Base-by-base conservation (phyloP, 495 filamentous ascomycete genomes). In the Lindgomyces ingoldianus region DNA sequence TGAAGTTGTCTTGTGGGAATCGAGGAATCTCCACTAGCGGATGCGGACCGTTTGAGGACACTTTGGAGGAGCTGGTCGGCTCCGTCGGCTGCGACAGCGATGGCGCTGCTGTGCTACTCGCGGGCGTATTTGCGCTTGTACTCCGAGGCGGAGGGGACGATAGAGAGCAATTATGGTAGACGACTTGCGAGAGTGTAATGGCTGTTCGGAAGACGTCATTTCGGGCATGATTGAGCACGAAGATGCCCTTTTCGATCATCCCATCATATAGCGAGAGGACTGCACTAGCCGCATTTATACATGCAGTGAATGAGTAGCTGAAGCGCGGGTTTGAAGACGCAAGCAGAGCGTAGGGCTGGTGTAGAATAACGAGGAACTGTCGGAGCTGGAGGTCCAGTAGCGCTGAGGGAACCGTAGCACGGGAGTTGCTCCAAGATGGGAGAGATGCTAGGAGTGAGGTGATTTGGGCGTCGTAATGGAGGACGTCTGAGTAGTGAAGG, bases 381-480 rank as follows among this genome's bases (percentile, higher is more conserved):
- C 57, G 68, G n/a, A 70, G 59, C 33, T 70, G 68, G 22, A 67
- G 36, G 25, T 60, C 56, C n/a, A 70, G 58, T 18, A 70, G 27
- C 6, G 62, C 58, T 4, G 30, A n/a, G 12, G 62, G 42, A 3
- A 52, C 46, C 2, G 33, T 8, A 27, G 51, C 21, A 10, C 36
- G 56, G 29, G 50, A 4, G 26, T 49, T 26, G 16, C 29, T 42
- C 67, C 67, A 70, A 26, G 29, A n/a, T 12, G 67, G 67, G 16
- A 62, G 39, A 19, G 50, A 51, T 12, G 57, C 29, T 3, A 69
- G 26, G 11, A 59, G 11, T 6, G 66, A 39, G 29, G 19, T 57
- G 1, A 69, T 41, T 24, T 61, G 49, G 24, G 42, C 14, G 30
- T 65, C 67, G 48, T 65, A 70, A 21, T 70, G 62, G 8, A 70